Base-by-base conservation (phyloP, 2,329 filamentous ascomycete species). In the Aspergillus fumigatiaffinis region DNA sequence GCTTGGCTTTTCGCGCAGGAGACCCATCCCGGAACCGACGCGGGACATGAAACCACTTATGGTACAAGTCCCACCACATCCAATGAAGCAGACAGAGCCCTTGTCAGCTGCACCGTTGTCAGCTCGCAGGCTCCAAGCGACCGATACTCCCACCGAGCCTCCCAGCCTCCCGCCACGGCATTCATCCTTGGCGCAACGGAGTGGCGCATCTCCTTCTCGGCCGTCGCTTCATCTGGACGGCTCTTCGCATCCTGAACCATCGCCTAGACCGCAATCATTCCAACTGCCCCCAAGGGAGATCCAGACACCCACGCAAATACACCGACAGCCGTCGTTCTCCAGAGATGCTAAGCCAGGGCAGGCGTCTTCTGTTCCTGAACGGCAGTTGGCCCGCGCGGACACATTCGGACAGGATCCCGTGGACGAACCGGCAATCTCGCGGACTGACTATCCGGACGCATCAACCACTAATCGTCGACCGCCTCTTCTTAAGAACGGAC, bases 401-500 rank as follows among this genome's bases (percentile, higher is more conserved):
- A 80, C 82, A 50, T 82, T 80, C 6, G 81, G 83, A 58, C 82
- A 83, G 7, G 79, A 82, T 26, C 68, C 69, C 5, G 63, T 71
- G 0, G 81, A 82, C 32, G 82, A 85, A 44, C 71, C 81, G 1
- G 72, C 80, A 14, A 79, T 84, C 10, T 73, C 78, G 51, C 77
- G 78, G 21, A 84, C 82, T 8, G 84, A 90, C 51, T 97, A 90
- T 70, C 94, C 94, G 0, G 92, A 99, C 73, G 81, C 89, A 1
- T 90, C 91, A 1, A 87, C 88, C 63, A 85, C 91, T 2, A 99
- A 97, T 69, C 86, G 94, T 51, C 84, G 92, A 51, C 89, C 91
- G 17, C 94, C 94, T 0, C 83, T 83, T 52, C 86, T 90, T 64
- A 88, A 87, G 65, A 82, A 86, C 46, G 88, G 89, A 0, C 83